phyloP scores from a whole-genome alignment of 257 asterid species.

The Scutellaria galericulata region DNA sequence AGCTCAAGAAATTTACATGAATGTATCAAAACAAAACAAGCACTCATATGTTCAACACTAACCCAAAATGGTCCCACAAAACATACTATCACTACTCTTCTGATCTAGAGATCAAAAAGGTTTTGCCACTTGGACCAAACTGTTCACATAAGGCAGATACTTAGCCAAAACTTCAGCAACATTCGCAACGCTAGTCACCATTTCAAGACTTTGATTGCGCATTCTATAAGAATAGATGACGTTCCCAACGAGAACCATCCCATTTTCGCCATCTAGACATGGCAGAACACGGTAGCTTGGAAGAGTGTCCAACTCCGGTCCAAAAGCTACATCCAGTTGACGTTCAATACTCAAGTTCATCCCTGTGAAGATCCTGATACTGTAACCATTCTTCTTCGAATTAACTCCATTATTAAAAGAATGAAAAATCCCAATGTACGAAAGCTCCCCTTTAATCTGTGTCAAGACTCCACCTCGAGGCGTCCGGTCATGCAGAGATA shows the following conservation, averaged over 20 bases:
- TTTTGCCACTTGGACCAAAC: constrained; percentile 43
- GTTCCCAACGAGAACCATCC: constrained; percentile 40
- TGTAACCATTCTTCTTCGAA: constrained; percentile 12
- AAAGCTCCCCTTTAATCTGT: constrained; percentile 44
- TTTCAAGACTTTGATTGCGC: constrained; percentile 26
- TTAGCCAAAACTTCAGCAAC: neutral
- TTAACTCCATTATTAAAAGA: no score
- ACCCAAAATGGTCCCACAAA: neutral
- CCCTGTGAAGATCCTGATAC: constrained; percentile 42
- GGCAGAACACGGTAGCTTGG: constrained; percentile 33
- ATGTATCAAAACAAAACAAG: no score
- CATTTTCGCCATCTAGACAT: constrained; percentile 34
- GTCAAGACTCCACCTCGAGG: constrained; percentile 42
- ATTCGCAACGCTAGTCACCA: neutral
- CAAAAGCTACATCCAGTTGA: constrained; percentile 25
- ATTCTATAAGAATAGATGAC: constrained; percentile 33
- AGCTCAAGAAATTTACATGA: no score
- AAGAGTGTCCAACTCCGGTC: neutral
- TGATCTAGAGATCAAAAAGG: neutral
- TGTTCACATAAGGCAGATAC: constrained; percentile 53
- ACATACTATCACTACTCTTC: neutral
- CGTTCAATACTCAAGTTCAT: constrained; percentile 40
- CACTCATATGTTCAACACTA: no score
- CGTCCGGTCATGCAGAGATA: constrained; percentile 31
- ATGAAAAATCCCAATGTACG: constrained; percentile 40